phyloP scores from a whole-genome alignment of 2,329 filamentous ascomycete species.

The Thyridium curvatum region DNA sequence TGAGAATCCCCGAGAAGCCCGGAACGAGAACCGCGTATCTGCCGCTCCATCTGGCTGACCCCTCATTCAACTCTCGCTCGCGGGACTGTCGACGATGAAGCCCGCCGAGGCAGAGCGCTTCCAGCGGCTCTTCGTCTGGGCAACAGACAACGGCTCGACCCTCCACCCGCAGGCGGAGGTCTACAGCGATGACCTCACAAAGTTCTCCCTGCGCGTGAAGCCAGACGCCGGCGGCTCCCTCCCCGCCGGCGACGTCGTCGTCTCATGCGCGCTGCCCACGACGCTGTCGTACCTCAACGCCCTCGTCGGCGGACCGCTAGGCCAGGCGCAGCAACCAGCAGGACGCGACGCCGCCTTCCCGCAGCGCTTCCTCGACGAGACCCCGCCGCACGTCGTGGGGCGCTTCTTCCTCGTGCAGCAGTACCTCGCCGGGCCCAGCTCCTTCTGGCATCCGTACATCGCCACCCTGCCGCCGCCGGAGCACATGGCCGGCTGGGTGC shows the following conservation, averaged over 20 bases:
- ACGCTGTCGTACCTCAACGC: constrained; percentile 56
- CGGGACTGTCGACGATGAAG: constrained; percentile 14
- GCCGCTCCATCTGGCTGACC: no score
- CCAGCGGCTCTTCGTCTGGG: constrained; percentile 41
- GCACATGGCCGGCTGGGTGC: constrained; percentile 39
- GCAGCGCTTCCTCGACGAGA: constrained; percentile 36
- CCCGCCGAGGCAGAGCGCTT: constrained; percentile 15
- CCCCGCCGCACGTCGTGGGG: constrained; percentile 53
- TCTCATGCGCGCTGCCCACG: constrained; percentile 44
- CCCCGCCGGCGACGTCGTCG: constrained; percentile 33
- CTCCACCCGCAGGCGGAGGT: constrained; percentile 48
- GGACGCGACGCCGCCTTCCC: constrained; percentile 31
- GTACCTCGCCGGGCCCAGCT: constrained; percentile 49
- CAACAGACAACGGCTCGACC: constrained; percentile 32
- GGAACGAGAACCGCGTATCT: no score
- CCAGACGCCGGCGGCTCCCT: constrained; percentile 16
- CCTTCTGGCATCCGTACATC: constrained; percentile 66
- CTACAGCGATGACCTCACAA: constrained; percentile 41
- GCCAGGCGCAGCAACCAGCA: constrained; percentile 9
- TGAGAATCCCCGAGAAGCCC: no score
- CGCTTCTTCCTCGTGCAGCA: constrained; percentile 67
- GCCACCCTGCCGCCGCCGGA: constrained; percentile 56
- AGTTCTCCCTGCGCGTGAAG: constrained; percentile 48
- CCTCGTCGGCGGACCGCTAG: constrained; percentile 24
- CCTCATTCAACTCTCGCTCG: no score